Evolutionary conservation across 805 yeast species (phyloP), one percentile per base, ranked within the genome.

Genomic region (Ogataea populi-albae): DNA sequence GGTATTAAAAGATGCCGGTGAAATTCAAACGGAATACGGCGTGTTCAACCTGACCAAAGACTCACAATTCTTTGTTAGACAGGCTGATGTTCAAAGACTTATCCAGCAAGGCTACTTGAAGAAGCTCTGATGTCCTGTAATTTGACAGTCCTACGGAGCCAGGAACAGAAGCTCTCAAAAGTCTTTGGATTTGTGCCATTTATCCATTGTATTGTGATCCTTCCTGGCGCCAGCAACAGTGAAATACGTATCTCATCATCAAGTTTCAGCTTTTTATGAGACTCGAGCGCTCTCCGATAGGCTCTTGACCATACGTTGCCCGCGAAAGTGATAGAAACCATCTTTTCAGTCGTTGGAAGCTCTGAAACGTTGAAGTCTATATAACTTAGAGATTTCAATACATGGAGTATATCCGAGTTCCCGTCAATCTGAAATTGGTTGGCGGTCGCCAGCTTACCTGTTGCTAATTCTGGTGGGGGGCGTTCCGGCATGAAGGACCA

Each of bases 11-110:
- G 95, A 91, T 52, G 97, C 95, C 0, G 98, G 98, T 2, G 98
- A 93, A 55, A 87, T 91, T 23, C 96, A 89, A 55, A 93, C 98
- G 0, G 98, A 91, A 57, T 91, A 91, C 51, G 98, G 97, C 16
- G 96, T 87, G 3, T 88, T 93, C 64, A 89, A 89, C 51, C 65
- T 93, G 46, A 86, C 94, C 3, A 91, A 89, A 53, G 91, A 91
- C 57, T 85, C 96, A 3, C 98, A 93, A 55, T 89, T 91, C 55
- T 91, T 85, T 55, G 97, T 91, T 14, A 70, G 98, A 40, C 91
- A 86, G 48, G 81, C 93, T 0, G 98, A 93, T 54, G 98, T 93
- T 5, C 97, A 91, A 54, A 66, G 97, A 34, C 68, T 93, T 40
- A 86, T 93, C 23, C 96, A 88, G 54, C 98, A 93, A 59, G 98